Base-by-base conservation (phyloP, 2,329 filamentous ascomycete genomes). In the Emmonsia crescens region DNA sequence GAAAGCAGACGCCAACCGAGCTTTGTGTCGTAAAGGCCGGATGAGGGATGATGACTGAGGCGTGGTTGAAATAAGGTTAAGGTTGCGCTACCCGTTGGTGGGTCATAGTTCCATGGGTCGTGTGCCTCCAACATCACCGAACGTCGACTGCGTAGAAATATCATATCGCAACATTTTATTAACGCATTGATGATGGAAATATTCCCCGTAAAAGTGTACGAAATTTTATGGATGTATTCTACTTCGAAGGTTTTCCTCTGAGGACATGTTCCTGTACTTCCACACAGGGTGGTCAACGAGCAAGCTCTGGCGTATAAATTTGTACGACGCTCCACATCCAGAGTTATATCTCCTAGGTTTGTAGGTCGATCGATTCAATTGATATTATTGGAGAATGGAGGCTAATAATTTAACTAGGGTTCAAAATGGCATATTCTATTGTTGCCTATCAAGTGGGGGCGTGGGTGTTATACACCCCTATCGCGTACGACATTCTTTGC, bases 31-130 rank as follows among this genome's bases (percentile, higher is more conserved):
- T 33, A 31, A 9, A 10, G 5, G 42, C 5, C 5, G 42, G 19
- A 38, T 14, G 2, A n/a, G 12, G 6, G 29, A 33, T 36, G 19
- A 38, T 14, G 8, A 5, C 8, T 19, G 19, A 24, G 38, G 21
- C 31, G 55, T 57, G 14, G 55, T 57, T 57, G 21, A 44, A 57
- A 57, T 57, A 57, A 57, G 40, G 55, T 57, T 57, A 31, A 27
- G 21, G 33, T 42, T 27, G 38, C 36, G 27, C n/a, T 9, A 40
- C 3, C n/a, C n/a, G 5, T 33, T 33, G 54, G 36, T 49, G 10
- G 48, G 27, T 51, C 48, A 16, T 19, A 21, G 38, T 27, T 19
- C 38, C 36, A 24, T 29, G 55, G 38, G 16, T 14, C 29, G 14
- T n/a, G 4, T 10, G 6, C 36, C 9, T 3, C 36, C 36, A 29